Evolutionary conservation across 768 basidiomycete species (phyloP), one percentile per base, ranked within the genome.

Genomic region (Russula foetens): DNA sequence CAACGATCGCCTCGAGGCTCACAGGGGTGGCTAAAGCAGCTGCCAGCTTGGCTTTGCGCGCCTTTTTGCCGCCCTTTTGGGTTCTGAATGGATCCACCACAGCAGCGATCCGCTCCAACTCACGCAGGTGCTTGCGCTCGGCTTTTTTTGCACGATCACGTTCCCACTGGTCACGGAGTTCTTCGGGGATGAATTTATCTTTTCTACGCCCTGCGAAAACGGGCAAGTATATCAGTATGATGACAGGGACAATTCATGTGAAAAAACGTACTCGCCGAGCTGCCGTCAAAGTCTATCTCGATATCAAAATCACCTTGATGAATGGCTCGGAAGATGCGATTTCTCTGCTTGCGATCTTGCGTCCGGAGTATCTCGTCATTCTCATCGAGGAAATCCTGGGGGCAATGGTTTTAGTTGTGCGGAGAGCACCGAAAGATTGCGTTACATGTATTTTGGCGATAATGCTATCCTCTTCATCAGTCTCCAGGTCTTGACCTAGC

Each of bases 61-160:
- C 82, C 67, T 85, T 86, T 71, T 84, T 85, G 1, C 85, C 83
- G 43, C 83, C 82, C 69, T 84, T 85, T 66, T 84, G 79, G n/a
- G 64, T 64, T 7, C 77, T 65, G n/a, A 84, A 71, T 0, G 86
- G 86, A 67, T 93, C 88, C 2, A 84, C 76, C 14, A 83, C 83
- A 0, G 74, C 74, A 19, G 80, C 75, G 2, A 86, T 73, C 12
- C 81, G 81, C 17, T 79, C 83, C 3, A 79, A 71, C 1, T 76
- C 79, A 0, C 92, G 84, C 17, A 79, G 76, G 2, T 75, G 79
- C 70, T 92, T 96, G 68, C 75, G 71, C 58, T 85, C 84, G 0
- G 91, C 91, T 70, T 97, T 98, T 75, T 85, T 88, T 53, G 76
- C 74, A 2, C 92, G 90, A 69, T 98, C 95, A 49, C 80, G 80